phyloP scores from a whole-genome alignment of 768 basidiomycete species.

The Crassisporium funariophilum region DNA sequence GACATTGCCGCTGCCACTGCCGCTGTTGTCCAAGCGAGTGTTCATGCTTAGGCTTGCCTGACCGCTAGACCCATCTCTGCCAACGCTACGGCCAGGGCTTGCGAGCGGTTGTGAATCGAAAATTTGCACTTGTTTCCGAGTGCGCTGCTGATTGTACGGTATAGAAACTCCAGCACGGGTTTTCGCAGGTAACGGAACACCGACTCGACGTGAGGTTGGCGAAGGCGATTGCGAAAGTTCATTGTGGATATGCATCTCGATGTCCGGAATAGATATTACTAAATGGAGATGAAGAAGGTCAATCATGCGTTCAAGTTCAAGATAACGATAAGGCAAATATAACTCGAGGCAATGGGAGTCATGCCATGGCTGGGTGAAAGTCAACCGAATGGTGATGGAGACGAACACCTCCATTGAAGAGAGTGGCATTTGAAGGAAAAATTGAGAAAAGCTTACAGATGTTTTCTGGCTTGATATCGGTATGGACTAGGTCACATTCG shows the following conservation, averaged over 20 bases:
- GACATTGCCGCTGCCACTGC: slow-evolving; percentile 38
- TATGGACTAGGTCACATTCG: slow-evolving; percentile 91
- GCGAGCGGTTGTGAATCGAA: slow-evolving; percentile 80
- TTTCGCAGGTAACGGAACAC: slow-evolving; percentile 72
- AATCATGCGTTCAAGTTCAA: slow-evolving; percentile 20
- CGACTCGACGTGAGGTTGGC: slow-evolving; percentile 79
- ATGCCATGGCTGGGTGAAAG: slow-evolving; percentile 11
- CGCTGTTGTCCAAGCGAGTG: slow-evolving; percentile 26
- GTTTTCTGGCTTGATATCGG: slow-evolving; percentile 95
- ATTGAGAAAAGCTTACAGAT: slow-evolving; percentile 62
- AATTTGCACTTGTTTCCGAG: slow-evolving; percentile 74
- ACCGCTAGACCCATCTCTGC: slow-evolving; percentile 29
- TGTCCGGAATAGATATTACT: slow-evolving; percentile 86
- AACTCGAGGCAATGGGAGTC: slow-evolving; percentile 22
- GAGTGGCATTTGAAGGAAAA: too few species aligned
- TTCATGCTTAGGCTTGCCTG: slow-evolving; percentile 32
- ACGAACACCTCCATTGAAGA: slow-evolving; percentile 5
- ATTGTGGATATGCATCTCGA: slow-evolving; percentile 69
- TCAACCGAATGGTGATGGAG: slow-evolving; percentile 5
- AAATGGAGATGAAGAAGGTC: slow-evolving; percentile 32
- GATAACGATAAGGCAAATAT: slow-evolving; percentile 33
- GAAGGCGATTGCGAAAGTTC: slow-evolving; percentile 70
- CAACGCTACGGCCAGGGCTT: slow-evolving; percentile 49
- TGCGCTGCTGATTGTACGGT: slow-evolving; percentile 50
- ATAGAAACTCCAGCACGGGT: slow-evolving; percentile 63